phyloP scores from a whole-genome alignment of 1,284 basidiomycete genomes.

The Moniliella sp. region DNA sequence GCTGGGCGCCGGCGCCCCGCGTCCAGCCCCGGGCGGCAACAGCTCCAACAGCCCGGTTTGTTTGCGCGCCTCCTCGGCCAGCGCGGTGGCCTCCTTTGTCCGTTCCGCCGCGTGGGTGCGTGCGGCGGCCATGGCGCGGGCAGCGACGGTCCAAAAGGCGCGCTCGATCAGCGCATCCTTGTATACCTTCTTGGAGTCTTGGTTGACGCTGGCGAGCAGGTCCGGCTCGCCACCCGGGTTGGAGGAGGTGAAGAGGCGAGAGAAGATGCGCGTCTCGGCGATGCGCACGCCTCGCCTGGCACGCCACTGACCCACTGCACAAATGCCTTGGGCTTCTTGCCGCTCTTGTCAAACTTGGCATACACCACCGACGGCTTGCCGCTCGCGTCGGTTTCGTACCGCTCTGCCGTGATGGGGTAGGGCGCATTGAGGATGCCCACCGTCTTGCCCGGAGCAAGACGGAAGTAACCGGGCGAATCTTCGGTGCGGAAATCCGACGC shows the following conservation, averaged over 20 bases:
- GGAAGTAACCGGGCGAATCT: conserved; percentile 88
- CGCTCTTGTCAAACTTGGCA: conserved; percentile 48
- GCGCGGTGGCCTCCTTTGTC: conserved; percentile 12
- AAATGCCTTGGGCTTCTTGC: conserved; percentile 68
- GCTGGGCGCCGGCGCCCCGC: conserved; percentile 34
- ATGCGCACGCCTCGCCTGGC: too few relatives aligned
- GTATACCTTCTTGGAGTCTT: conserved; percentile 55
- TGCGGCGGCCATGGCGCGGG: conserved; percentile 48
- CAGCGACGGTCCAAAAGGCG: conserved; percentile 68
- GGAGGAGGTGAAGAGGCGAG: conserved; percentile 78
- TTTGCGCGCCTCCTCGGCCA: conserved; percentile 38
- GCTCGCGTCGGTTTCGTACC: conserved; percentile 47
- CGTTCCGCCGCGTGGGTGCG: conserved; percentile 43
- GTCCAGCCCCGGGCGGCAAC: conserved; percentile 3
- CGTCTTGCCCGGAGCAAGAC: conserved; percentile 84
- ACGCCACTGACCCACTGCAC: conserved; percentile 97
- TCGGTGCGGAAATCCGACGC: conserved; percentile 73
- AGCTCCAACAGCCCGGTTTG: conserved; percentile 39
- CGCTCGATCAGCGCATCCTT: conserved; percentile 63
- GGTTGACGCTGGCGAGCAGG: conserved; percentile 56
- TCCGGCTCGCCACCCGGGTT: conserved; percentile 57
- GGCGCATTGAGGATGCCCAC: conserved; percentile 93
- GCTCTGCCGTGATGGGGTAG: conserved; percentile 74
- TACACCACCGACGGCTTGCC: conserved; percentile 52
- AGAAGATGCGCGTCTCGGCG: conserved; percentile 76